These are phyloP conservation scores for Naganishia kalamii DNA, from an alignment of 768 basidiomycete genomes.

Conservation along the genomic window DNA sequence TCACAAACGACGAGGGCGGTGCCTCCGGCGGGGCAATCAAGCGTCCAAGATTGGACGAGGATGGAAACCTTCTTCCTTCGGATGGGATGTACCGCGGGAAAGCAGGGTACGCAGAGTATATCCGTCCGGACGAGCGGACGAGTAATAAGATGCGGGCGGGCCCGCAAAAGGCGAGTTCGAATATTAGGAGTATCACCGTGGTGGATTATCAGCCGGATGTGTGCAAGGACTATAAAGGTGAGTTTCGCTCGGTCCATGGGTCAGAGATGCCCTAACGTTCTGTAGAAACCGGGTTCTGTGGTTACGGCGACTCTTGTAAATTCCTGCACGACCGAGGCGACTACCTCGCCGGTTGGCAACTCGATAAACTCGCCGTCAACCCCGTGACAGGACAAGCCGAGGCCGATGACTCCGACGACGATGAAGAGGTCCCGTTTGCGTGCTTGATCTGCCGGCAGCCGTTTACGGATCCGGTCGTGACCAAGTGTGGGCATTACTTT, in stretches of 20 bases:
- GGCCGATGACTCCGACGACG: conserved; percentile 52
- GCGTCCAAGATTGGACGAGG: conserved; percentile 50
- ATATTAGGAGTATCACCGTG: conserved; percentile 89
- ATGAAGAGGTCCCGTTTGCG: conserved; percentile 93
- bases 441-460: conserved; percentile 92
- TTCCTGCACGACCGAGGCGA: conserved; percentile 92
- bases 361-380: conserved; percentile 83
- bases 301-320: conserved; percentile 98
- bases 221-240: conserved; percentile 98
- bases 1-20: conserved; percentile 68
- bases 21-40: conserved; percentile 18
- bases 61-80: conserved; percentile 58
- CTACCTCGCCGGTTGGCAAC: conserved; percentile 94
- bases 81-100: conserved; percentile 84
- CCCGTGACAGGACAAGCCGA: conserved; percentile 33
- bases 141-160: conserved; percentile 66
- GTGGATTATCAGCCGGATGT: conserved; percentile 98
- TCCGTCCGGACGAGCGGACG: conserved; percentile 60
- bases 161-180: conserved; percentile 65
- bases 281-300: conserved; percentile 94
- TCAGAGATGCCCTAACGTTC: neutral
- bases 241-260: conserved; percentile 38
- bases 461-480: conserved; percentile 91
- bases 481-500: conserved; percentile 94
- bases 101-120: conserved; percentile 57